These are phyloP conservation scores for Penicillium atrosanguineum DNA, from an alignment of 495 filamentous ascomycete genomes.

Conservation along the genomic window DNA sequence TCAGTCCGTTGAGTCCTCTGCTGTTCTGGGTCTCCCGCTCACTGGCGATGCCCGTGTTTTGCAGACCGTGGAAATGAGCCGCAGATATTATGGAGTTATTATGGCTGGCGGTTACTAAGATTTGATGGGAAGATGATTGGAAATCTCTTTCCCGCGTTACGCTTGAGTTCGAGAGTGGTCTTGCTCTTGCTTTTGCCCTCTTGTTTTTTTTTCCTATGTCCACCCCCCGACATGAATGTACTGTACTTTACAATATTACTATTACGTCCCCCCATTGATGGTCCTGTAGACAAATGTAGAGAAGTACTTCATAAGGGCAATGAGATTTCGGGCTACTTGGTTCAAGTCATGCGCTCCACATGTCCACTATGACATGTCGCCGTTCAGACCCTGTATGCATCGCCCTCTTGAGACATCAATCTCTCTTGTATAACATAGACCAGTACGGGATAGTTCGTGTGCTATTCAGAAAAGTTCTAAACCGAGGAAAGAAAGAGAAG, in stretches of 20 bases:
- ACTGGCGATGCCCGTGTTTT: slow-evolving; percentile 67
- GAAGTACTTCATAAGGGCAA: too few relatives aligned
- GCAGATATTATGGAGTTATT: slow-evolving; percentile 60
- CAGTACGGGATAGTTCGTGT: too few relatives aligned
- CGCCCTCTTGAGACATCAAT: too few relatives aligned
- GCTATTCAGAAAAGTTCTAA: too few relatives aligned
- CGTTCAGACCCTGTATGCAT: too few relatives aligned
- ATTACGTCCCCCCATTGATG: background rate
- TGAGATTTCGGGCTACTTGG: too few relatives aligned
- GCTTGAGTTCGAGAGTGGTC: background rate
- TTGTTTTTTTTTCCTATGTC: slow-evolving; percentile 1
- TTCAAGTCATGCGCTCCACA: too few relatives aligned
- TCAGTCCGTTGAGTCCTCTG: slow-evolving; percentile 40
- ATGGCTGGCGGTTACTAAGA: slow-evolving; percentile 47
- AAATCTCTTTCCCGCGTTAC: slow-evolving; percentile 1
- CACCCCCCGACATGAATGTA: slow-evolving; percentile 9
- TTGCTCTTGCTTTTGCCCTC: background rate
- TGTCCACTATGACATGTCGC: too few relatives aligned
- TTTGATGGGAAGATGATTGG: slow-evolving; percentile 1
- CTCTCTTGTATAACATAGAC: too few relatives aligned
- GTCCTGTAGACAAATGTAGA: background rate
- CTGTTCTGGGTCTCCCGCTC: slow-evolving; percentile 64
- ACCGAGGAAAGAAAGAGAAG: too few relatives aligned
- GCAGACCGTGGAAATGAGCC: slow-evolving; percentile 66
- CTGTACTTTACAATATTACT: slow-evolving; percentile 10